Percentiles rank a stretch among this genome's conserved stretches.
phyloP scores from a whole-genome alignment of 768 basidiomycete species.

The Cantharellus anzutake region DNA sequence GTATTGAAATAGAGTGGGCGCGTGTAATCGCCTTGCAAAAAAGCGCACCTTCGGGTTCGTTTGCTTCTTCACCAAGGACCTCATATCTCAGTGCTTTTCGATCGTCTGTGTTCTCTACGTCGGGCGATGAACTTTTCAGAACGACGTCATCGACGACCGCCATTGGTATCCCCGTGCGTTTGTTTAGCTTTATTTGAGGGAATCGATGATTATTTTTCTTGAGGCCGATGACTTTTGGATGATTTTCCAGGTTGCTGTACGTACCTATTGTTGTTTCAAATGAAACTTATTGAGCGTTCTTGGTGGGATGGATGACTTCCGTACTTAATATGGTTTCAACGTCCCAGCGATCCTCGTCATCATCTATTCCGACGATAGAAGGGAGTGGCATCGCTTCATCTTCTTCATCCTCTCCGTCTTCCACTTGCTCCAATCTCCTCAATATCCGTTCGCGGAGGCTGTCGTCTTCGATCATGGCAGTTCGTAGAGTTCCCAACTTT shows the following conservation, averaged over 20 bases:
- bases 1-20: too few relatives aligned
- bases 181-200: conserved; percentile 51
- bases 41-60: conserved; percentile 9
- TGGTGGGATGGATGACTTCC: conserved; percentile 15
- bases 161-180: conserved; percentile 57
- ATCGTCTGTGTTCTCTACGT: neutral
- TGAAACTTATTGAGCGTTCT: neutral
- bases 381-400: conserved; percentile 27
- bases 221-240: conserved; percentile 71
- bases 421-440: conserved; percentile 24
- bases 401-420: conserved; percentile 19
- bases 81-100: conserved; percentile 2
- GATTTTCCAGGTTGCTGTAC: conserved; percentile 94
- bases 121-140: neutral
- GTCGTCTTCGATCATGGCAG: conserved; percentile 39
- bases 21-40: neutral
- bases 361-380: conserved; percentile 40
- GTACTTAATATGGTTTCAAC: conserved; percentile 87
- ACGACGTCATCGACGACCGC: conserved; percentile 20
- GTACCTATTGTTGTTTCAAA: conserved; percentile 37
- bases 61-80: conserved; percentile 2
- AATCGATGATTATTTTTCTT: conserved; percentile 29
- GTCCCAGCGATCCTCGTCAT: conserved; percentile 51
- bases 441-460: neutral
- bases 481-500: conserved; percentile 64